These are phyloP conservation scores for Penicillium psychrosexuale DNA, from an alignment of 2,329 filamentous ascomycete genomes.

Conservation along the genomic window DNA sequence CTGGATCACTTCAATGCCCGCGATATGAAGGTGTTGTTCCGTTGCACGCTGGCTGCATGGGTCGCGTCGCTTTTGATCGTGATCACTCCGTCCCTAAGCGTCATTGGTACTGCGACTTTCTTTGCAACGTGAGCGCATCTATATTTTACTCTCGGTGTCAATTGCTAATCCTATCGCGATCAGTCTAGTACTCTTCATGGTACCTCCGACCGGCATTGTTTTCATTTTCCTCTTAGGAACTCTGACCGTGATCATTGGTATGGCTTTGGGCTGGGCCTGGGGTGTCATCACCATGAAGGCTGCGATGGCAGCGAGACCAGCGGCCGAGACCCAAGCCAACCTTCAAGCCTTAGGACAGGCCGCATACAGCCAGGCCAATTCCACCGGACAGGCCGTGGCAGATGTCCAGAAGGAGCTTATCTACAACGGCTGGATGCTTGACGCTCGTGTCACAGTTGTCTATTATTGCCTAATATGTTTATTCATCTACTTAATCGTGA, in stretches of 20 bases:
- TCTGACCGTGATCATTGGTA: conserved; percentile 46
- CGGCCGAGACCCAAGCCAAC: conserved; percentile 36
- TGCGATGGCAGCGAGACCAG: conserved; percentile 44
- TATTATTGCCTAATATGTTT: conserved; percentile 41
- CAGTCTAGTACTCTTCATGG: conserved; percentile 44
- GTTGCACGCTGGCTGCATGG: conserved; percentile 50
- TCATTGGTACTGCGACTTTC: conserved; percentile 47
- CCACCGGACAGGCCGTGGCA: conserved; percentile 27
- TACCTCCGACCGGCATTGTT: conserved; percentile 47
- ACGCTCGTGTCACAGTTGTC: conserved; percentile 44
- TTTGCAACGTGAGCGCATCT: conserved; percentile 36
- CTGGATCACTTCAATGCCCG: conserved; percentile 48
- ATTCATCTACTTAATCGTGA: conserved; percentile 46
- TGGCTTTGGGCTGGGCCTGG: conserved; percentile 51
- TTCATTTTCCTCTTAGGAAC: conserved; percentile 47
- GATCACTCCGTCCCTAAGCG: conserved; percentile 43
- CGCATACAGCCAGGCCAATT: conserved; percentile 33
- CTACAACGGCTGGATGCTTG: conserved; percentile 49
- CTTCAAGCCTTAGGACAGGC: conserved; percentile 35
- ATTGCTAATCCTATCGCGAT: conserved; percentile 7
- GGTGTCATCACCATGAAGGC: conserved; percentile 51
- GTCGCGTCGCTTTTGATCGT: conserved; percentile 48
- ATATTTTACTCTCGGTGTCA: background rate
- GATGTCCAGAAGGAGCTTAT: conserved; percentile 39
- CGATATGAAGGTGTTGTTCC: conserved; percentile 49